Evolutionary conservation across 2,329 filamentous ascomycete genomes (phyloP).

Genomic region (Cladosporium sphaerospermum): DNA sequence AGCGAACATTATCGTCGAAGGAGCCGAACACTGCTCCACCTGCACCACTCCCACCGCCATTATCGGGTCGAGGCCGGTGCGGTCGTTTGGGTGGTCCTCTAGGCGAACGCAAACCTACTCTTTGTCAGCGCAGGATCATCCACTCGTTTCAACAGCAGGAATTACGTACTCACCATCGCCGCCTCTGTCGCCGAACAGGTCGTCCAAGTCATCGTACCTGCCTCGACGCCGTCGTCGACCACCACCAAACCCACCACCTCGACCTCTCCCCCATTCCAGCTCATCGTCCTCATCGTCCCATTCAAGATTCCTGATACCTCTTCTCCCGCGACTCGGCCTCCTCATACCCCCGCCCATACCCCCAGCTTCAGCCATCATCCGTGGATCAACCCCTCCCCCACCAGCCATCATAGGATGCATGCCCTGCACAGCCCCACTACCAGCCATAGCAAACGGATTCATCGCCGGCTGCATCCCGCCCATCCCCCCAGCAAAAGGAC

Average conservation of each 20-base stretch:
- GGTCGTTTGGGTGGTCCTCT: constrained; percentile 11
- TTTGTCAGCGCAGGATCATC: neutral
- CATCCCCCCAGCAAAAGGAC: neutral
- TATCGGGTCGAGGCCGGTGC: constrained; percentile 1
- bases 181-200: constrained; percentile 14
- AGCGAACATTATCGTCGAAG: constrained; percentile 1
- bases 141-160: neutral
- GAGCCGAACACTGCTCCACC: constrained; percentile 4
- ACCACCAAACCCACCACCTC: constrained; percentile 2
- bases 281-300: constrained; percentile 15
- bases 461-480: constrained; percentile 13
- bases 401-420: constrained; percentile 12
- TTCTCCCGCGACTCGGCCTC: neutral
- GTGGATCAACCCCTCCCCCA: constrained; percentile 1
- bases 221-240: constrained; percentile 8
- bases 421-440: neutral
- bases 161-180: constrained; percentile 18
- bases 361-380: neutral
- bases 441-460: constrained; percentile 4
- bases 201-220: constrained; percentile 15
- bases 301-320: neutral
- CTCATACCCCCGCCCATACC: constrained; percentile 10
- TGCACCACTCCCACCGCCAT: neutral
- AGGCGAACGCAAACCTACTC: constrained; percentile 11
- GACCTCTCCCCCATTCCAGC: constrained; percentile 4